phyloP scores from a whole-genome alignment of 208 protist species.

The Polymyxa betae region DNA sequence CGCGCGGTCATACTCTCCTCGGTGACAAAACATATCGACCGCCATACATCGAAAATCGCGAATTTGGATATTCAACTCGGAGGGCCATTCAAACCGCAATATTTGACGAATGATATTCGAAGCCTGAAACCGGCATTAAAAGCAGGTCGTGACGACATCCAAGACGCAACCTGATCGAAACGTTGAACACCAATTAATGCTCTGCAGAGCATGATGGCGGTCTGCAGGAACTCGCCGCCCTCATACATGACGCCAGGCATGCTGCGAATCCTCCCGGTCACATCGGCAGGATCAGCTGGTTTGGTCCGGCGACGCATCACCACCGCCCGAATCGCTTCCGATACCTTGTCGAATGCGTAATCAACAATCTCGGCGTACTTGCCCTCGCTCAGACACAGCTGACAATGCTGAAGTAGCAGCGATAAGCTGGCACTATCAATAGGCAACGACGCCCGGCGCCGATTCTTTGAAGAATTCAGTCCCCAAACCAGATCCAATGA shows the following conservation, averaged over 20 bases:
- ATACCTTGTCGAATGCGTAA: neutral
- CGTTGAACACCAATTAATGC: neutral
- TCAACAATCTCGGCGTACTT: neutral
- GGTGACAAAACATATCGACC: constrained; percentile 22
- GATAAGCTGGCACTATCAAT: neutral
- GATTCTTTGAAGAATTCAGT: neutral
- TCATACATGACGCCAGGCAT: neutral
- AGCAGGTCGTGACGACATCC: neutral
- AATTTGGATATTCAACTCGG: neutral
- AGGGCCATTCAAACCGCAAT: constrained; percentile 36
- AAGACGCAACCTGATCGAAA: neutral
- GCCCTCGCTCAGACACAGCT: constrained; percentile 3
- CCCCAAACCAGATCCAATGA: neutral
- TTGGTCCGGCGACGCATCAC: neutral
- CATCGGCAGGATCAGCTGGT: neutral
- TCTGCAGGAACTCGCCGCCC: neutral
- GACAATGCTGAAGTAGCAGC: constrained; percentile 7
- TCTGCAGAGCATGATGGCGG: neutral
- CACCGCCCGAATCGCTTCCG: neutral
- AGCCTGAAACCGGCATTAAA: neutral
- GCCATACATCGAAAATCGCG: constrained; percentile 17
- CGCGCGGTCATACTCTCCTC: neutral
- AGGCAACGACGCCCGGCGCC: neutral
- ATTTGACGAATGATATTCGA: neutral
- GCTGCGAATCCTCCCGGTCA: neutral